Base-by-base conservation (phyloP, 169 alveolate species). In the Plasmodium gaboni region DNA sequence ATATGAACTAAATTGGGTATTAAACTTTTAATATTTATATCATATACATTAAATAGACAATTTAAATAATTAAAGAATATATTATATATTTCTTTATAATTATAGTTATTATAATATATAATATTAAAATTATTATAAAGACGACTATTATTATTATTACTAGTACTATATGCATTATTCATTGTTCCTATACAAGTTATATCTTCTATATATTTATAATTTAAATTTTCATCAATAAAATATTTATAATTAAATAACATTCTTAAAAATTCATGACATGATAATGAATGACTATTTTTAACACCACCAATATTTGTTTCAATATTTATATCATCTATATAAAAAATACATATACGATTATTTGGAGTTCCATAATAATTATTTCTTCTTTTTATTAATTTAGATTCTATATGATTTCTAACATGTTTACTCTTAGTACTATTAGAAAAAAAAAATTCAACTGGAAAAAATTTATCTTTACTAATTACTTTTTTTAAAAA, bases 371-470 rank as follows among this genome's bases (percentile, higher is more conserved):
- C 91, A 15, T 83, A 83, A 26, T 53, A 83, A 71, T 83, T 68
- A 60, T 63, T 83, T 48, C 91, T 68, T 71, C 80, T 50, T 44
- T 68, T 83, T 10, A 53, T 83, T 48, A 83, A 83, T 19, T 83
- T 83, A 9, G 91, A 83, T 48, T 83, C 85, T 26, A 83, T 83
- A 61, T 83, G 69, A 83, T 83, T 83, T 48, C 91, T 28, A 19
- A 83, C 91, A 68, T 83, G 80, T 44, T 83, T 83, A 68, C 91
- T 83, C 28, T 74, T 83, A 5, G 91, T 83, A 48, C 83, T 83
- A 19, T 68, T 55, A 0, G 91, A 83, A 55, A 83, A 83, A 28
- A 63, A 83, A 67, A 83, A 83, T 48, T 83, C 91, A 5, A 83
- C 83, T 2, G 91, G 28, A 46, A 68, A 83, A 42, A 83, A 83